These are phyloP conservation scores for Colletotrichum limetticola DNA, from an alignment of 2,329 filamentous ascomycete genomes.

Conservation along the genomic window DNA sequence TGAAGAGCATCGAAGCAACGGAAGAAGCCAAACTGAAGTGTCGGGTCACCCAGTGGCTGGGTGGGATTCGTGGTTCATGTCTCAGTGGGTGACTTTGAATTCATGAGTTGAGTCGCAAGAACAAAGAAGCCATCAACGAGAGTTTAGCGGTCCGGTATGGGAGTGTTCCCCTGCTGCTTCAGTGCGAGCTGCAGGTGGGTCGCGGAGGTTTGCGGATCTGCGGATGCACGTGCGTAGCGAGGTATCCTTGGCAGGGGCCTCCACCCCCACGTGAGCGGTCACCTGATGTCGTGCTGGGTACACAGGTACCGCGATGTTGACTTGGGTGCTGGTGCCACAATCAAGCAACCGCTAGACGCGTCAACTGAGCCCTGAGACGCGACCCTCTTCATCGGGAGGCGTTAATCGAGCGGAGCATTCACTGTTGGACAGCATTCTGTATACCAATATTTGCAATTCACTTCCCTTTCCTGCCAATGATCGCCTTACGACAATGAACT, in stretches of 20 bases:
- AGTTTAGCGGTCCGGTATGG: neutral
- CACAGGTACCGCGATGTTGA: neutral
- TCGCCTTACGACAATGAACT: constrained; percentile 15
- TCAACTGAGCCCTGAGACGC: neutral
- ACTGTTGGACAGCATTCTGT: neutral
- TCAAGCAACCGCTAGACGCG: constrained; percentile 1
- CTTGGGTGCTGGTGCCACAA: neutral
- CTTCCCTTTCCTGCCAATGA: constrained; percentile 5
- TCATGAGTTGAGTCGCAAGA: neutral
- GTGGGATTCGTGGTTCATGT: neutral
- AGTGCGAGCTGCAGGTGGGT: neutral
- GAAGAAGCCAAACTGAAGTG: neutral
- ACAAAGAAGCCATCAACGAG: neutral
- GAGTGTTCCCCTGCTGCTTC: constrained; percentile 1
- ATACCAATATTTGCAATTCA: neutral
- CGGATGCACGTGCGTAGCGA: neutral
- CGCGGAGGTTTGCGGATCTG: neutral
- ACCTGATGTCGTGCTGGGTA: constrained; percentile 25
- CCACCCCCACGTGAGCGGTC: neutral
- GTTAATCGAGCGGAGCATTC: neutral
- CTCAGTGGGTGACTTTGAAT: neutral
- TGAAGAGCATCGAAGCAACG: neutral
- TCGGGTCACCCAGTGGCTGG: neutral
- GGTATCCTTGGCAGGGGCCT: neutral
- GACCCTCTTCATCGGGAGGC: neutral